Percentiles rank a stretch among this genome's conserved stretches.
These are phyloP conservation scores for Alternaria triticina DNA, from an alignment of 2,329 filamentous ascomycete species.

Conservation along the genomic window DNA sequence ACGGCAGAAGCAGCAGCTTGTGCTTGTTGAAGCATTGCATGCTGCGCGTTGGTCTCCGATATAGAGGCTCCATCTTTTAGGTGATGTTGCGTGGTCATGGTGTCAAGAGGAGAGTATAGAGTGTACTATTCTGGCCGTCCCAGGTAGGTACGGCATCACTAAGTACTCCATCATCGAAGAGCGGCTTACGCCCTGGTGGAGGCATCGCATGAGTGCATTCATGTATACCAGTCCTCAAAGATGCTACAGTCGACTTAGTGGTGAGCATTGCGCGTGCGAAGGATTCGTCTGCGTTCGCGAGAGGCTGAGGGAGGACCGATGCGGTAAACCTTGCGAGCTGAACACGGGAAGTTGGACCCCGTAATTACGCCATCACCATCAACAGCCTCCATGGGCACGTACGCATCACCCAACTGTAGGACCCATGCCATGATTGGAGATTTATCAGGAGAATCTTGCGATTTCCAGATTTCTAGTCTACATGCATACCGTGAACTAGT, in stretches of 20 bases:
- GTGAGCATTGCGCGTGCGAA: background rate
- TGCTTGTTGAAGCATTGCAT: constrained; percentile 40
- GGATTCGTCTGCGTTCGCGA: background rate
- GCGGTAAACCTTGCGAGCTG: background rate
- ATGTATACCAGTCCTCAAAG: background rate
- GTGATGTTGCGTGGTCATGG: background rate
- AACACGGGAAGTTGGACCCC: background rate
- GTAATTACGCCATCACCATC: background rate
- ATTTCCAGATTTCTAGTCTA: background rate
- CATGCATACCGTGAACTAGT: background rate
- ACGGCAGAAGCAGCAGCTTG: constrained; percentile 26
- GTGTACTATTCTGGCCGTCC: background rate
- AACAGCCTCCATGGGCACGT: background rate
- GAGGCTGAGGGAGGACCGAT: background rate
- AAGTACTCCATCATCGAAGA: background rate
- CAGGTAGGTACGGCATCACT: background rate
- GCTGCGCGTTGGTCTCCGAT: constrained; percentile 24
- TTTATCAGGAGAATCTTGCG: background rate
- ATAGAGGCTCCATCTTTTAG: constrained; percentile 16
- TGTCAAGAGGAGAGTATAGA: background rate
- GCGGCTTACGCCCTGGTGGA: background rate
- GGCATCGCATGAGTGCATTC: background rate
- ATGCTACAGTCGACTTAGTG: background rate
- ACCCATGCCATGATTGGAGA: fast-evolving
- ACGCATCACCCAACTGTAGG: background rate